These are phyloP conservation scores for Butyriboletus appendiculatus DNA, from an alignment of 1,284 basidiomycete genomes.

Conservation along the genomic window DNA sequence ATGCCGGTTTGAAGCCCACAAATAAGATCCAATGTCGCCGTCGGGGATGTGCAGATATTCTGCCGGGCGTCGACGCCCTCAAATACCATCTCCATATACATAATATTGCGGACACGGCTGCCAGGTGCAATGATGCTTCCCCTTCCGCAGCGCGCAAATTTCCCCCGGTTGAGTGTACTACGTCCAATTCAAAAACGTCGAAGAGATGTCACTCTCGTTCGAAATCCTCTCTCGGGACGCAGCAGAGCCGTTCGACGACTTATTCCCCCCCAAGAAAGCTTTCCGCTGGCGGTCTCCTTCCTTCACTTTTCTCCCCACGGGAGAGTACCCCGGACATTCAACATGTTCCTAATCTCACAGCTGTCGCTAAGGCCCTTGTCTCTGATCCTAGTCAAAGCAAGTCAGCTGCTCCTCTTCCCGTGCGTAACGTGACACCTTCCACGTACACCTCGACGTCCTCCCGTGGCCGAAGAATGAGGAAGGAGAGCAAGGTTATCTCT, in stretches of 20 bases:
- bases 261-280: slow-evolving; percentile 13
- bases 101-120: slow-evolving; percentile 43
- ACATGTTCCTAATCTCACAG: slow-evolving; percentile 11
- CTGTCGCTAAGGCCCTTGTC: slow-evolving; percentile 12
- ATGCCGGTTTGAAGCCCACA: slow-evolving; percentile 27
- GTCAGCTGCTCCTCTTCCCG: background rate
- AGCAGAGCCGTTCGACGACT: background rate
- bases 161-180: slow-evolving; percentile 1
- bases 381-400: slow-evolving; percentile 4
- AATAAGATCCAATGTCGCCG: slow-evolving; percentile 47
- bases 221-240: slow-evolving; percentile 13
- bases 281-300: slow-evolving; percentile 16
- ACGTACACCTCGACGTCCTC: background rate
- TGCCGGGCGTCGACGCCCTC: slow-evolving; percentile 49
- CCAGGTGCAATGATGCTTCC: background rate
- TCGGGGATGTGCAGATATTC: slow-evolving; percentile 50
- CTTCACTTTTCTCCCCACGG: slow-evolving; percentile 16
- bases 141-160: background rate
- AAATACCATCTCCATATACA: slow-evolving; percentile 63
- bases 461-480: slow-evolving; percentile 19
- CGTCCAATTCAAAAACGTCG: background rate
- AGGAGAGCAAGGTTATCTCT: slow-evolving; percentile 12
- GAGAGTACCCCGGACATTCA: slow-evolving; percentile 1
- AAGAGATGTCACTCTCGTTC: slow-evolving; percentile 21
- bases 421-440: background rate